Conservation (phyloP, 202 grass and related monocot species). For the Bolboschoenoplectus hybrid region DNA sequence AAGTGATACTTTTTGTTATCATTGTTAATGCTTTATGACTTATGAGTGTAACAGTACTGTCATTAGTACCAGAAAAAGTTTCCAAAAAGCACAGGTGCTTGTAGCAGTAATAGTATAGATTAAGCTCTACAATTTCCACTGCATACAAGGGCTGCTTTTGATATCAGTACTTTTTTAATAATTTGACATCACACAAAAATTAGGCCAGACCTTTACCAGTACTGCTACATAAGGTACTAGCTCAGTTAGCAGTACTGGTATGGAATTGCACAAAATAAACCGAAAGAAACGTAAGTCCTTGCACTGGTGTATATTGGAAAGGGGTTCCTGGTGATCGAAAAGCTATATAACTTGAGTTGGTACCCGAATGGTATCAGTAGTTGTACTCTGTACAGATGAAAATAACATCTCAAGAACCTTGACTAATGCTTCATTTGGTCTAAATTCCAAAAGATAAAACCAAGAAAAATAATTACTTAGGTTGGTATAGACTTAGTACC, state of each 20-base stretch:
- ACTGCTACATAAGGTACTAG: neutral
- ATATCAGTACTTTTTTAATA: neutral
- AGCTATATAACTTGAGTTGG: neutral
- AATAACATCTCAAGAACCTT: neutral
- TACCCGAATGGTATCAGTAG: neutral
- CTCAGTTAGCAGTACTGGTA: neutral
- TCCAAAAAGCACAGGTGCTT: neutral
- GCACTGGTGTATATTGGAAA: neutral
- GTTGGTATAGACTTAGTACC: neutral
- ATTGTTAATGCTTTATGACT: conserved; percentile 1
- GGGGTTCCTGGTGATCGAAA: neutral
- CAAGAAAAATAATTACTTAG: neutral
- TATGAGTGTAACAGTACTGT: neutral
- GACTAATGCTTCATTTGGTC: neutral
- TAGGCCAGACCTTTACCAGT: neutral
- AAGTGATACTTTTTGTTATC: neutral
- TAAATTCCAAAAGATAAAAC: neutral
- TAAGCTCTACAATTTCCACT: neutral
- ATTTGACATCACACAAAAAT: neutral
- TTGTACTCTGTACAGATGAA: neutral
- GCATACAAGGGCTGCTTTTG: neutral
- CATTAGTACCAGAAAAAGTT: neutral
- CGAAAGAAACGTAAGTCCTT: neutral
- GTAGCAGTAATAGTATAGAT: neutral
- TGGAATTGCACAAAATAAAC: neutral